phyloP scores from a whole-genome alignment of 1,284 basidiomycete genomes.

The Tilletia walkeri region DNA sequence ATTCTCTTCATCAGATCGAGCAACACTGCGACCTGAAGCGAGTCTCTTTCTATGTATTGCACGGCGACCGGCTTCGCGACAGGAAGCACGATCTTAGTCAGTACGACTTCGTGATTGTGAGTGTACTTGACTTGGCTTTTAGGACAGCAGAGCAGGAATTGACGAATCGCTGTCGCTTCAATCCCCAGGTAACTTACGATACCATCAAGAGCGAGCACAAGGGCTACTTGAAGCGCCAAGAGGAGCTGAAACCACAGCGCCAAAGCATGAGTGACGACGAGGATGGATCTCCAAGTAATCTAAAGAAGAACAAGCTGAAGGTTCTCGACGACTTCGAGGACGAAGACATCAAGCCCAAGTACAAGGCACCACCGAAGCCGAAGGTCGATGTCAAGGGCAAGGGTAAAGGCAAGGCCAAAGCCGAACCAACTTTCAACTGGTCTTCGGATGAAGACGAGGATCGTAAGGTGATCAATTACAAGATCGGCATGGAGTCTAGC shows the following conservation, averaged over 20 bases:
- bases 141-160: not conserved
- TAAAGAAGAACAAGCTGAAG: conserved; percentile 4
- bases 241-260: not conserved
- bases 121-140: not conserved
- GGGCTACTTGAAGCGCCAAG: not conserved
- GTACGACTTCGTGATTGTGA: conserved; percentile 79
- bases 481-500: conserved; percentile 33
- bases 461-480: not conserved
- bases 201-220: conserved; percentile 57
- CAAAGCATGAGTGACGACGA: not conserved
- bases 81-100: conserved; percentile 50
- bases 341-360: not conserved
- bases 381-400: conserved; percentile 24
- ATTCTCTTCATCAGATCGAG: conserved; percentile 9
- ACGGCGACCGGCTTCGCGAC: conserved; percentile 62
- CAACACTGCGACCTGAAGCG: conserved; percentile 63
- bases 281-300: conserved; percentile 21
- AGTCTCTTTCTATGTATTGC: conserved; percentile 61
- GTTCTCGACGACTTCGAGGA: conserved; percentile 7
- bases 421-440: not conserved
- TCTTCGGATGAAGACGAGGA: conserved; percentile 21
- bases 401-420: conserved; percentile 59
- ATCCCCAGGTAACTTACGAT: conserved; percentile 67
- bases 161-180: not conserved
- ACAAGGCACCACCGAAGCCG: conserved; percentile 10